A percentile compares a stretch with the other conserved stretches of the same genome.
Evolutionary conservation across 2,329 filamentous ascomycete species (phyloP).

Genomic region (Monosporascus cannonballus): DNA sequence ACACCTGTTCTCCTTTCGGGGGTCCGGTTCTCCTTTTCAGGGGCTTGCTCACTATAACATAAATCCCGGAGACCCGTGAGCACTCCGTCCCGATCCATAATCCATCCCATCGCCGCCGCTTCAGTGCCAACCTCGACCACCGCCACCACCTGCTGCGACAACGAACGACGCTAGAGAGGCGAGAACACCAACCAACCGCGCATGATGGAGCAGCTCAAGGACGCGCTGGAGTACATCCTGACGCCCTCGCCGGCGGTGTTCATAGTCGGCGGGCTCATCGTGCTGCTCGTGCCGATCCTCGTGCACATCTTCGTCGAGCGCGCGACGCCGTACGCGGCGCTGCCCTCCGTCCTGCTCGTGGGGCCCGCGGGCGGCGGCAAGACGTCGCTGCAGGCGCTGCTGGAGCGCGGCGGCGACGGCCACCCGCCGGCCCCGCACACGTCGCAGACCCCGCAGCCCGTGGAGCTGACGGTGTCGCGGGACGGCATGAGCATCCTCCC

Average conservation of each 20-base stretch:
- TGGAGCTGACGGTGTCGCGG: slow-evolving; percentile 48
- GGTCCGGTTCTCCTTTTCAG: not conserved
- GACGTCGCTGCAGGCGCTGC: slow-evolving; percentile 76
- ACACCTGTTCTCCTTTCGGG: not conserved
- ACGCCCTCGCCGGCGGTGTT: slow-evolving; percentile 58
- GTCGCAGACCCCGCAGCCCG: slow-evolving; percentile 41
- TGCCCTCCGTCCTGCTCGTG: slow-evolving; percentile 73
- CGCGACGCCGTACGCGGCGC: slow-evolving; percentile 56
- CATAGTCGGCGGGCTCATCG: slow-evolving; percentile 61
- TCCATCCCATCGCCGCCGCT: not conserved
- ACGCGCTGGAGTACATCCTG: slow-evolving; percentile 46
- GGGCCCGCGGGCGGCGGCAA: slow-evolving; percentile 83
- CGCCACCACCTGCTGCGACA: slow-evolving; percentile 1
- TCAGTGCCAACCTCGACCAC: slow-evolving; percentile 1
- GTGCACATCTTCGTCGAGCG: slow-evolving; percentile 72
- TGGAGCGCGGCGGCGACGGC: slow-evolving; percentile 46
- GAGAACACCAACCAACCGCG: slow-evolving; percentile 4
- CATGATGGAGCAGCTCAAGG: slow-evolving; percentile 32
- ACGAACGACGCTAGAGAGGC: slow-evolving; percentile 1
- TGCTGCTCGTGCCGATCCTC: slow-evolving; percentile 67
- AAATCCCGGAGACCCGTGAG: too few relatives aligned
- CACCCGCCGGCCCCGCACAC: slow-evolving; percentile 44
- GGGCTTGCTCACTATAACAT: too few relatives aligned
- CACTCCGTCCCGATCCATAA: too few relatives aligned
- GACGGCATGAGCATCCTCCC: slow-evolving; percentile 36